Percentiles rank a stretch among this genome's conserved stretches.
Evolutionary conservation across 2,329 filamentous ascomycete species (phyloP).

Genomic region (Hirsutella rhossiliensis): DNA sequence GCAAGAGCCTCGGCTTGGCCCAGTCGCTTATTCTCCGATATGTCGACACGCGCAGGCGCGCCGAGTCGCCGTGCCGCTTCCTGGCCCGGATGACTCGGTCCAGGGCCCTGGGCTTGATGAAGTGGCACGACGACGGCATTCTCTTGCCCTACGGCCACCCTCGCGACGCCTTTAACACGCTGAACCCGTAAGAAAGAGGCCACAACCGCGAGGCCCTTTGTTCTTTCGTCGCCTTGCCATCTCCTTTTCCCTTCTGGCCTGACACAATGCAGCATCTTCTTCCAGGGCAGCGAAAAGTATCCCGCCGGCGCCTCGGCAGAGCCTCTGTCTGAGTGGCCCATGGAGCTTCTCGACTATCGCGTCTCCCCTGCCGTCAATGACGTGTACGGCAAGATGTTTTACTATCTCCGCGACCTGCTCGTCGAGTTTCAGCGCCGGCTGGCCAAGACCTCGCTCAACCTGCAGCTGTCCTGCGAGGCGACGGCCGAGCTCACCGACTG

Average conservation of each 20-base stretch:
- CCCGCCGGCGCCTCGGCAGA: slow-evolving; percentile 7
- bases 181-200: slow-evolving; percentile 12
- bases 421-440: slow-evolving; percentile 8
- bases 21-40: neutral
- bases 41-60: slow-evolving; percentile 3
- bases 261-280: slow-evolving; percentile 8
- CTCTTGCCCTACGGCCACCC: slow-evolving; percentile 12
- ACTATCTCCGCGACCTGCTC: slow-evolving; percentile 11
- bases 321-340: slow-evolving; percentile 16
- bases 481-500: neutral
- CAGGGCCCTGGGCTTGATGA: slow-evolving; percentile 5
- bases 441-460: neutral
- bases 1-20: neutral
- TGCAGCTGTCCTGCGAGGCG: slow-evolving; percentile 1
- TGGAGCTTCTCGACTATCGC: slow-evolving; percentile 10
- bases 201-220: neutral
- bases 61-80: neutral
- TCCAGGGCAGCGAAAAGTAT: neutral
- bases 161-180: slow-evolving; percentile 2
- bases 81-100: slow-evolving; percentile 8
- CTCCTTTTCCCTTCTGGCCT: neutral
- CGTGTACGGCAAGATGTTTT: slow-evolving; percentile 16
- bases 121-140: slow-evolving; percentile 12
- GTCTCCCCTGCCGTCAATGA: slow-evolving; percentile 9
- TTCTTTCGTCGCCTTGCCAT: too few species aligned